Evolutionary conservation across 768 basidiomycete genomes (phyloP), one percentile per base, ranked within the genome.

Genomic region (Cyclocybe aegerita): DNA sequence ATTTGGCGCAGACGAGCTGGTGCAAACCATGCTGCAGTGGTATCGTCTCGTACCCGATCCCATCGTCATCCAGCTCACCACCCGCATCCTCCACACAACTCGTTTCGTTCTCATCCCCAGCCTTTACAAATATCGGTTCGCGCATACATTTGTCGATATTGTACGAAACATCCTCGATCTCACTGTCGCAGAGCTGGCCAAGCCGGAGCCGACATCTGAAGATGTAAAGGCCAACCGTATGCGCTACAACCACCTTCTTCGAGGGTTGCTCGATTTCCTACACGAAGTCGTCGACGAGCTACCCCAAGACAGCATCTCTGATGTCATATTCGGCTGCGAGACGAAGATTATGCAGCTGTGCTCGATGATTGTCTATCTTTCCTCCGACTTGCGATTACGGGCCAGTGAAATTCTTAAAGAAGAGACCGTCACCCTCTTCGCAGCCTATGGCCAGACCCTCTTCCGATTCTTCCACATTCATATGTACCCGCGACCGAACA

Each of bases 401-500:
- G 10, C n/a, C n/a, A n/a, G n/a, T n/a, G n/a, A n/a, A n/a, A n/a
- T n/a, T n/a, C n/a, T n/a, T n/a, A n/a, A n/a, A 9, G 9, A 16
- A 10, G 39, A 33, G 16, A 41, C 40, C 16, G 23, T 23, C 6
- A 15, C 32, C 6, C 5, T 9, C 9, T 38, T 37, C 5, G n/a
- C 23, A 11, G 3, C 32, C 4, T 31, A 35, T 11, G 50, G 42
- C 15, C 46, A 45, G 14, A 8, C 30, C 14, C 16, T 56, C 2
- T 56, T 48, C 41, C 50, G 55, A 14, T 56, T 52, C 23, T 56
- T 52, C 33, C 46, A 56, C 45, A 56, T 56, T 50, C 55, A 52
- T 16, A 15, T 48, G 17, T 41, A 47, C n/a, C 55, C 50, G 7
- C 46, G 50, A 7, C 55, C 50, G 4, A 14, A 40, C 11, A 48